Evolutionary conservation across 2,329 filamentous ascomycete species (phyloP).

Genomic region (Colletotrichum karsti): DNA sequence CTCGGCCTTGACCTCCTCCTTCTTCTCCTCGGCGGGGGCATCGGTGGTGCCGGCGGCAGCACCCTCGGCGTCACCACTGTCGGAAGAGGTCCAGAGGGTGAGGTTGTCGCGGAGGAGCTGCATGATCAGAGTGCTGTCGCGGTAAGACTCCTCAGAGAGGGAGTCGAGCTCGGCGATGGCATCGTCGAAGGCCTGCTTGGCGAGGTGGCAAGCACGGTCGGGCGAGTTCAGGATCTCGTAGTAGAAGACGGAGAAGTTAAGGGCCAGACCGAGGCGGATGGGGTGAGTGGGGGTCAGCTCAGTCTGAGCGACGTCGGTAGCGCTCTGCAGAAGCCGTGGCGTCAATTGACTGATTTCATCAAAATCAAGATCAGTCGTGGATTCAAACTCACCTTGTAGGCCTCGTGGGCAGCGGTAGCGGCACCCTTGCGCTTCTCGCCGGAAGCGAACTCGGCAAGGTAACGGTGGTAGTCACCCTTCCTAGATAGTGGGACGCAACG

Average conservation of each 20-base stretch:
- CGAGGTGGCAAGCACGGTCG: slow-evolving; percentile 96
- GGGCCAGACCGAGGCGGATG: slow-evolving; percentile 94
- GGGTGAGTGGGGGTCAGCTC: slow-evolving; percentile 97
- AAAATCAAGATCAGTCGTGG: too few species aligned
- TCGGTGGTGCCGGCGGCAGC: slow-evolving; percentile 69
- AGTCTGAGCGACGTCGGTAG: slow-evolving; percentile 97
- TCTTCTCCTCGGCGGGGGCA: slow-evolving; percentile 63
- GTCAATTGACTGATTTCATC: background rate
- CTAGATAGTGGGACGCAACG: slow-evolving; percentile 53
- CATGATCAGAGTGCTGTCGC: slow-evolving; percentile 99
- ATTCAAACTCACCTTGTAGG: slow-evolving; percentile 83
- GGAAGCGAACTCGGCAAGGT: slow-evolving; percentile 91
- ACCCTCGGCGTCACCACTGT: slow-evolving; percentile 80
- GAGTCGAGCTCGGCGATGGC: slow-evolving; percentile 99
- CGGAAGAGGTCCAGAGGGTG: slow-evolving; percentile 96
- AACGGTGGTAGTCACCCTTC: slow-evolving; percentile 98
- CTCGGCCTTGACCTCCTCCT: slow-evolving; percentile 61
- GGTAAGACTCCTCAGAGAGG: slow-evolving; percentile 97
- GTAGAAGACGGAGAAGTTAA: slow-evolving; percentile 99
- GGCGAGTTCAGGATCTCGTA: slow-evolving; percentile 99
- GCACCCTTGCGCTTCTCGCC: slow-evolving; percentile 92
- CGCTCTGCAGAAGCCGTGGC: slow-evolving; percentile 68
- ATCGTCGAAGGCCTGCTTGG: slow-evolving; percentile 99
- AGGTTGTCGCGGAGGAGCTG: slow-evolving; percentile 98
- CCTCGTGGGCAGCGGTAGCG: slow-evolving; percentile 88